Evolutionary conservation across 495 filamentous ascomycete genomes (phyloP).

Genomic region (Penicillium soppii): DNA sequence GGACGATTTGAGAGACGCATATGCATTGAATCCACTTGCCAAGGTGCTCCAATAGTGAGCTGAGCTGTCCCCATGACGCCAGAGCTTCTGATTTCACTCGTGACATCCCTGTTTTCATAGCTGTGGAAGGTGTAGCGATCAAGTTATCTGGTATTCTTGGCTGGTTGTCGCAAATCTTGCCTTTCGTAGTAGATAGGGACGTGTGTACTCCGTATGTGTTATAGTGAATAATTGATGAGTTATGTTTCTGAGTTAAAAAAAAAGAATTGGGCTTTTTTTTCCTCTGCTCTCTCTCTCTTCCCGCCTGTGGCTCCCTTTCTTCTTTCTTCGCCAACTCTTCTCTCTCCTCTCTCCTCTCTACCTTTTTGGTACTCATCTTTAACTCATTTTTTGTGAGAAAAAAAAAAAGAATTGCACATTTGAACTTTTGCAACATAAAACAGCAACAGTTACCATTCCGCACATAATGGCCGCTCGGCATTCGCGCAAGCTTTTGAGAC

Average conservation of each 20-base stretch:
- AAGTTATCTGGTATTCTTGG: neutral
- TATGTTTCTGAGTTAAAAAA: neutral
- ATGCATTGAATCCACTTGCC: conserved; percentile 21
- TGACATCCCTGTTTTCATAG: conserved; percentile 2
- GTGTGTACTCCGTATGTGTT: no score
- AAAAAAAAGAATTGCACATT: neutral
- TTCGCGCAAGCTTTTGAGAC: conserved; percentile 55
- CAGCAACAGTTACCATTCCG: neutral
- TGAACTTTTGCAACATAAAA: neutral
- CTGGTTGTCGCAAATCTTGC: conserved; percentile 16
- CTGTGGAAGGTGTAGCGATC: conserved; percentile 23
- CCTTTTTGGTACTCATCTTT: conserved; percentile 1
- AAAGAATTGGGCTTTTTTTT: neutral
- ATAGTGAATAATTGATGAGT: neutral
- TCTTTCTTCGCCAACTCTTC: neutral
- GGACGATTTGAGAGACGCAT: conserved; percentile 15
- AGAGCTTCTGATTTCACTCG: conserved; percentile 8
- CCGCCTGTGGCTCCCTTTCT: neutral
- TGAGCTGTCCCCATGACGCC: conserved; percentile 14
- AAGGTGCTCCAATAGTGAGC: conserved; percentile 17
- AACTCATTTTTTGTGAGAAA: no score
- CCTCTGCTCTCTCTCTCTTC: neutral
- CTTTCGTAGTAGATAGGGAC: neutral
- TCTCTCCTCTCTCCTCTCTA: conserved; percentile 14
- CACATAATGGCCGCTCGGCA: conserved; percentile 59